phyloP scores from a whole-genome alignment of 805 yeast genomes.

The Candida montana region DNA sequence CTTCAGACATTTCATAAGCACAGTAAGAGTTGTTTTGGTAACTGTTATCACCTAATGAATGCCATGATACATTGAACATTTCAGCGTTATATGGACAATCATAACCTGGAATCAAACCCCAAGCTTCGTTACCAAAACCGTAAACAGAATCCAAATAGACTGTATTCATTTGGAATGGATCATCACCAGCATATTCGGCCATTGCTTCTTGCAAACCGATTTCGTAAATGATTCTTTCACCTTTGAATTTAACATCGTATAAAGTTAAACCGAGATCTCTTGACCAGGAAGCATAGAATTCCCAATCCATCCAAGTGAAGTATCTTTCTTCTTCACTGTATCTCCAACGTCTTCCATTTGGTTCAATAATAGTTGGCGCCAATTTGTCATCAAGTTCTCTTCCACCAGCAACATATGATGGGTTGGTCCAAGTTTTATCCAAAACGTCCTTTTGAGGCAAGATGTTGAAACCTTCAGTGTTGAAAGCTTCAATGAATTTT shows the following conservation, averaged over 20 bases:
- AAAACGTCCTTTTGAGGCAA: conserved; percentile 12
- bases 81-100: conserved; percentile 28
- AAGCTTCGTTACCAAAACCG: conserved; percentile 28
- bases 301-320: conserved; percentile 29
- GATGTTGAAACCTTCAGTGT: conserved; percentile 17
- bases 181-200: conserved; percentile 28
- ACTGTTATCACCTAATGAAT: conserved; percentile 18
- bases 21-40: conserved; percentile 25
- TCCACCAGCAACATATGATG: conserved; percentile 16
- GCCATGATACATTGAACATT: conserved; percentile 25
- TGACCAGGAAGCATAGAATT: conserved; percentile 22
- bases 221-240: conserved; percentile 26
- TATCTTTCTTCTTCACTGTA: conserved; percentile 23
- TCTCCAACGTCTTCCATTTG: conserved; percentile 26
- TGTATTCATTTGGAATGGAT: conserved; percentile 26
- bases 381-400: conserved; percentile 22
- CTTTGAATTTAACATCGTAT: conserved; percentile 25
- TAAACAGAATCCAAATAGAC: conserved; percentile 23
- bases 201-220: conserved; percentile 27
- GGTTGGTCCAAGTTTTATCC: conserved; percentile 7
- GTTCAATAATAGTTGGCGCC: conserved; percentile 22
- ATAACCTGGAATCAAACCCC: conserved; percentile 25
- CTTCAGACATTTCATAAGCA: conserved; percentile 22
- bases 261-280: conserved; percentile 24
- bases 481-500: conserved; percentile 21